phyloP scores from a whole-genome alignment of 2,329 filamentous ascomycete genomes.

The Botrytis elliptica region DNA sequence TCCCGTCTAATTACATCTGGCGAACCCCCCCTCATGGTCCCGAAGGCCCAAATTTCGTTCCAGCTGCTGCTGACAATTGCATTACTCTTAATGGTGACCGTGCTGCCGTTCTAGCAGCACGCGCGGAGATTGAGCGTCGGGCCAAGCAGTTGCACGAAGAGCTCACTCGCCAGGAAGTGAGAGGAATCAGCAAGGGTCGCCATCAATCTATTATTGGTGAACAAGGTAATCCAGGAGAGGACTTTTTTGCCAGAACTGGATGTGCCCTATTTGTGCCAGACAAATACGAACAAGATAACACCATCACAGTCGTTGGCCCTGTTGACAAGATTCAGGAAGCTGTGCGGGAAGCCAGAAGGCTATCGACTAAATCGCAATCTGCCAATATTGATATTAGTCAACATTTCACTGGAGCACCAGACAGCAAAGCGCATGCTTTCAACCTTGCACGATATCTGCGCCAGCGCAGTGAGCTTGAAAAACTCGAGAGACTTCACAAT shows the following conservation, averaged over 20 bases:
- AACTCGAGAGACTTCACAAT: conserved; percentile 76
- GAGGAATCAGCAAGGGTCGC: conserved; percentile 78
- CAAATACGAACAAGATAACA: conserved; percentile 69
- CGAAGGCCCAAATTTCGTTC: conserved; percentile 66
- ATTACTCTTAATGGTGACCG: conserved; percentile 89
- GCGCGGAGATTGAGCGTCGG: conserved; percentile 75
- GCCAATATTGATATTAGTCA: conserved; percentile 78
- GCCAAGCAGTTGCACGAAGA: conserved; percentile 73
- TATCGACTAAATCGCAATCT: conserved; percentile 84
- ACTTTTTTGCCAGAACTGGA: conserved; percentile 88
- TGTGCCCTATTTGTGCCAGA: conserved; percentile 81
- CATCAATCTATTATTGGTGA: conserved; percentile 96
- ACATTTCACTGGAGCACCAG: conserved; percentile 73
- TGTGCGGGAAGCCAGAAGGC: conserved; percentile 80
- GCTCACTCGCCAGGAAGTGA: conserved; percentile 58
- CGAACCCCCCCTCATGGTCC: conserved; percentile 58
- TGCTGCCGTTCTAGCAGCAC: conserved; percentile 73
- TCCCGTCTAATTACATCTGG: conserved; percentile 80
- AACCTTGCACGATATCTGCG: conserved; percentile 86
- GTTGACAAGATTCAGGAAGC: conserved; percentile 70
- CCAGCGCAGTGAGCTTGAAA: conserved; percentile 75
- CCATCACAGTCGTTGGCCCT: conserved; percentile 81
- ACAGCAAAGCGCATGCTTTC: conserved; percentile 75
- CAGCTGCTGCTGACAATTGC: conserved; percentile 68
- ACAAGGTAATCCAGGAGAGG: conserved; percentile 72